A percentile compares a stretch with the other conserved stretches of the same genome.
phyloP scores from a whole-genome alignment of 2,329 filamentous ascomycete species.

The Venturiaceae sp. region DNA sequence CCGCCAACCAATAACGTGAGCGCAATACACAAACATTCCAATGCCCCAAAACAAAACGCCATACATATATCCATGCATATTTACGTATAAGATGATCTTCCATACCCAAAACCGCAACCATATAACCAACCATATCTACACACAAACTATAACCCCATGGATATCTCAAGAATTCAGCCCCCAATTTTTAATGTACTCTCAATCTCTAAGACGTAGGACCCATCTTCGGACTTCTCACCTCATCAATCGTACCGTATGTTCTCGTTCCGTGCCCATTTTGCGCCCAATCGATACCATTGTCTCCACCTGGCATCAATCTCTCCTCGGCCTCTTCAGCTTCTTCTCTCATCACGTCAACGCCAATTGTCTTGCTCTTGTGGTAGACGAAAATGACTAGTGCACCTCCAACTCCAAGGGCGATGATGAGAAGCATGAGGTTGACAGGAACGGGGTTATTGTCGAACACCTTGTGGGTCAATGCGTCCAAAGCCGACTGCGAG shows the following conservation, averaged over 20 bases:
- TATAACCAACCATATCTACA: neutral
- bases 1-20: no score
- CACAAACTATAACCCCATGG: neutral
- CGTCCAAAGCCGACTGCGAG: slow-evolving; percentile 69
- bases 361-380: slow-evolving; percentile 35
- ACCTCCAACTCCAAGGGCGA: slow-evolving; percentile 55
- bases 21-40: no score
- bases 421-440: slow-evolving; percentile 55
- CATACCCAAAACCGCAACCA: neutral
- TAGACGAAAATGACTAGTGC: slow-evolving; percentile 59
- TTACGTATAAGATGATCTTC: no score
- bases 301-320: slow-evolving; percentile 21
- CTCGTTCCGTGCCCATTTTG: neutral
- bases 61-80: no score
- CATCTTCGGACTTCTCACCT: neutral
- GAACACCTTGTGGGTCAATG: slow-evolving; percentile 65
- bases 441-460: slow-evolving; percentile 65
- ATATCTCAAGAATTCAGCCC: neutral
- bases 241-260: neutral
- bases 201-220: neutral
- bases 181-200: neutral
- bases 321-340: slow-evolving; percentile 35
- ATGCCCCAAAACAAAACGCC: no score
- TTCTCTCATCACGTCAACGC: slow-evolving; percentile 27
- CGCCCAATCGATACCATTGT: neutral